phyloP scores from a whole-genome alignment of 805 yeast species.

The Ogataea paraovalis region DNA sequence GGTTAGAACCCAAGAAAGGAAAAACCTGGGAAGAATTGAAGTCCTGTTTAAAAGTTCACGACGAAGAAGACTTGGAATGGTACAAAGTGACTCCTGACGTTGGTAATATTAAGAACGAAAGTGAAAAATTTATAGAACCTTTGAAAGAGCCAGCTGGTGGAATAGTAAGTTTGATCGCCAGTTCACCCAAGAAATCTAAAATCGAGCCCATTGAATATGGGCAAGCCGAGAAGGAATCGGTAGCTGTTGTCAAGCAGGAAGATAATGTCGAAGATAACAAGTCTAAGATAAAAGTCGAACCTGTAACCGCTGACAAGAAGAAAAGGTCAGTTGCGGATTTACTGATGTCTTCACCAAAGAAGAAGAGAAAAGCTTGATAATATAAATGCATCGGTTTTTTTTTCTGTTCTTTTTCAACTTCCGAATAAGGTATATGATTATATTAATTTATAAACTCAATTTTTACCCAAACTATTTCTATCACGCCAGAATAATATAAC shows the following conservation, averaged over 20 bases:
- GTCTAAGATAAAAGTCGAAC: no score
- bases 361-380: not conserved
- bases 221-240: not conserved
- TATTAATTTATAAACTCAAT: not conserved
- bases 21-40: slow-evolving; percentile 39
- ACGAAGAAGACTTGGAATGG: slow-evolving; percentile 39
- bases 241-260: no score
- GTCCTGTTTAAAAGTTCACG: slow-evolving; percentile 36
- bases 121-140: slow-evolving; percentile 33
- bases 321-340: not conserved
- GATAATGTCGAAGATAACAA: no score
- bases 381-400: not conserved
- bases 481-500: slow-evolving; percentile 28
- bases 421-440: not conserved
- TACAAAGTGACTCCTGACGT: slow-evolving; percentile 59
- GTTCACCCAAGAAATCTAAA: not conserved
- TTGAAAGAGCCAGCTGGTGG: slow-evolving; percentile 5
- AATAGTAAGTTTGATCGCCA: slow-evolving; percentile 1
- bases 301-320: not conserved
- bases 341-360: not conserved
- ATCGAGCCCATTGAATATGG: no score
- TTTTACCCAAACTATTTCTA: slow-evolving; percentile 9
- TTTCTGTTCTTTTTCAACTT: no score
- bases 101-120: slow-evolving; percentile 55
- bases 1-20: slow-evolving; percentile 53